Percentiles rank a stretch among this genome's conserved stretches.
Evolutionary conservation across 305 asterid genomes (phyloP).

Genomic region (Fraxinus dipetala): DNA sequence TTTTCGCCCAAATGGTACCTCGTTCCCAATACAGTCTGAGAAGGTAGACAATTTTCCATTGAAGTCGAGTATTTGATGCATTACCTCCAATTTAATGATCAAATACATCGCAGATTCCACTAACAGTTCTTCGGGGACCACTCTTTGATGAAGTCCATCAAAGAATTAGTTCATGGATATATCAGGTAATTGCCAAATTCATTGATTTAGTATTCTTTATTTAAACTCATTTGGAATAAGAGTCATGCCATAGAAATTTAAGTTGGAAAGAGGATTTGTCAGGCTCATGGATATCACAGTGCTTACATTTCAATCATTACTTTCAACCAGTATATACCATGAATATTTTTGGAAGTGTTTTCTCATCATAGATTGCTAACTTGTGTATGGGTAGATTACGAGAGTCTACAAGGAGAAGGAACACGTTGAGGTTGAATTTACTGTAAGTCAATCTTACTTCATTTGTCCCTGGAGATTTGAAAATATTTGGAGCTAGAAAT

Average conservation of each 20-base stretch:
- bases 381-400: conserved; percentile 50
- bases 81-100: conserved; percentile 12
- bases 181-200: conserved; percentile 60
- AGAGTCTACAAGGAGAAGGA: conserved; percentile 89
- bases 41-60: conserved; percentile 43
- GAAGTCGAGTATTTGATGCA: conserved; percentile 3
- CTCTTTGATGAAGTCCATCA: conserved; percentile 92
- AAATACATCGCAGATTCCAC: conserved; percentile 43
- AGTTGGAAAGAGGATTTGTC: not conserved
- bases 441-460: conserved; percentile 43
- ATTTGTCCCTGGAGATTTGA: not conserved
- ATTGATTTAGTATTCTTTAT: not conserved
- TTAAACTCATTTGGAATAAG: not conserved
- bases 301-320: not conserved
- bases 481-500: not conserved
- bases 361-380: conserved; percentile 18
- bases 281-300: not conserved
- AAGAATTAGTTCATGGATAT: conserved; percentile 74
- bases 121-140: conserved; percentile 72
- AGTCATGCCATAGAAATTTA: not conserved
- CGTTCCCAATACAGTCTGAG: conserved; percentile 46
- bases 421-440: conserved; percentile 84
- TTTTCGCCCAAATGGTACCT: conserved; percentile 77
- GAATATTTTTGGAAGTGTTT: not conserved
- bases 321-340: not conserved